Evolutionary conservation across 495 filamentous ascomycete species (phyloP).

Genomic region (Amniculicola lignicola): DNA sequence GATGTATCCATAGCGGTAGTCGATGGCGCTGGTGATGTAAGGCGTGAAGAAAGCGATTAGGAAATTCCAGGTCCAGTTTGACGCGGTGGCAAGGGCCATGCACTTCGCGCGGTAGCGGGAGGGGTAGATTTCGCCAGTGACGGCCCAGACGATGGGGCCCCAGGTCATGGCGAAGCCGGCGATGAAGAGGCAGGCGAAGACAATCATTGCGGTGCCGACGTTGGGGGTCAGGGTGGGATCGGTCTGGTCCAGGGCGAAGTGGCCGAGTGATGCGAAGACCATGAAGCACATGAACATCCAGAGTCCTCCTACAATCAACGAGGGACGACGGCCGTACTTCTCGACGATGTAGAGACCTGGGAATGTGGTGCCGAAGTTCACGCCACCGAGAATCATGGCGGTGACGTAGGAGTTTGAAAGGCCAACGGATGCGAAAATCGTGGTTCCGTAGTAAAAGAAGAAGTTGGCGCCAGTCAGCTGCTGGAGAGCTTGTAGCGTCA

Average conservation of each 20-base stretch:
- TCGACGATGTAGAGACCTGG: constrained; percentile 43
- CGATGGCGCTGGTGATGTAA: constrained; percentile 50
- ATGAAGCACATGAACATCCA: constrained; percentile 46
- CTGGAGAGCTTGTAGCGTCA: constrained; percentile 32
- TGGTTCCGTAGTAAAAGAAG: constrained; percentile 51
- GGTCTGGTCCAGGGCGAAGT: constrained; percentile 36
- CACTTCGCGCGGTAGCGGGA: constrained; percentile 68
- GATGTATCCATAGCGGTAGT: constrained; percentile 73
- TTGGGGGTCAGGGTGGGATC: constrained; percentile 1
- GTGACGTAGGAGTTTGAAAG: constrained; percentile 38
- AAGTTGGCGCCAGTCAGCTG: constrained; percentile 46
- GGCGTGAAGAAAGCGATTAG: constrained; percentile 49
- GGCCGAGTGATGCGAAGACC: constrained; percentile 41
- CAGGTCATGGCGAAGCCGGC: constrained; percentile 45
- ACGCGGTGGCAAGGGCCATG: constrained; percentile 73
- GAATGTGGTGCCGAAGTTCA: constrained; percentile 43
- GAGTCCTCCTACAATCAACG: constrained; percentile 37
- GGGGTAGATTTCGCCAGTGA: constrained; percentile 79
- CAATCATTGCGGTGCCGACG: constrained; percentile 25
- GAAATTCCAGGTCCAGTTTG: constrained; percentile 93
- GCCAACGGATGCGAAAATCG: constrained; percentile 37
- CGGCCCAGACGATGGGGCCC: constrained; percentile 82
- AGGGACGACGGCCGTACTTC: constrained; percentile 38
- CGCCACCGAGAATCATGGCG: constrained; percentile 34
- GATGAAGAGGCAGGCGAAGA: constrained; percentile 32